Evolutionary conservation across 208 protist genomes (phyloP), one percentile per base, ranked within the genome.

Genomic region (Eutreptiella sp.): DNA sequence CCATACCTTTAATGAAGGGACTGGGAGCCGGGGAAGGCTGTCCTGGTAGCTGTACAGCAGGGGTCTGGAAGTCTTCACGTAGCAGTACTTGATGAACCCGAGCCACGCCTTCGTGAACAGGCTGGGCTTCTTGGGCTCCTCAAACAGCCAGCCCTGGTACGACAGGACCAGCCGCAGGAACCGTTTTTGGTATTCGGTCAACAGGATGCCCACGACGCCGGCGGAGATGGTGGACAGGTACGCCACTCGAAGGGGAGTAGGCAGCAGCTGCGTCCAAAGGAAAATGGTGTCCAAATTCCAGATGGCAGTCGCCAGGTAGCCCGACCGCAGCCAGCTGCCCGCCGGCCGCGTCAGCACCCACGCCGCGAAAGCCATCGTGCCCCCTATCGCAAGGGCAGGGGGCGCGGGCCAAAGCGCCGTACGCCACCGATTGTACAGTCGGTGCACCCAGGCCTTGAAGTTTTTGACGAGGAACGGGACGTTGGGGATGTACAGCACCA

Each of bases 401-500:
- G n/a, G n/a, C n/a, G n/a, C n/a, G n/a, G n/a, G n/a, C n/a, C n/a
- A n/a, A n/a, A n/a, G n/a, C n/a, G n/a, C n/a, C n/a, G n/a, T n/a
- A n/a, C n/a, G n/a, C n/a, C 85, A 69, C 59, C 85, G 81, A 50
- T 80, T 75, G 31, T 79, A n/a, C 26, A 58, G 70, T 43, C 69
- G 72, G 59, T 68, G 53, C 46, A 82, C 50, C 24, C 70, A 68
- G 52, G 68, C 66, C 32, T 62, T 59, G 35, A 71, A 32, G 5
- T 68, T 71, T 3, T 73, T 66, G 57, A 68, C 64, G 33, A 86
- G 46, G 55, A 79, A 81, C 35, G 69, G 68, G 7, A 69, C 53
- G 23, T 80, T 77, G 5, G 83, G 83, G 43, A 88, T 65, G 72
- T 86, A 80, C 21, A 88, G 38, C 43, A 84, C 83, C n/a, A 84